Percentiles rank a stretch among this genome's conserved stretches.
phyloP scores from a whole-genome alignment of 2,329 filamentous ascomycete species.

The Claviceps sp. region DNA sequence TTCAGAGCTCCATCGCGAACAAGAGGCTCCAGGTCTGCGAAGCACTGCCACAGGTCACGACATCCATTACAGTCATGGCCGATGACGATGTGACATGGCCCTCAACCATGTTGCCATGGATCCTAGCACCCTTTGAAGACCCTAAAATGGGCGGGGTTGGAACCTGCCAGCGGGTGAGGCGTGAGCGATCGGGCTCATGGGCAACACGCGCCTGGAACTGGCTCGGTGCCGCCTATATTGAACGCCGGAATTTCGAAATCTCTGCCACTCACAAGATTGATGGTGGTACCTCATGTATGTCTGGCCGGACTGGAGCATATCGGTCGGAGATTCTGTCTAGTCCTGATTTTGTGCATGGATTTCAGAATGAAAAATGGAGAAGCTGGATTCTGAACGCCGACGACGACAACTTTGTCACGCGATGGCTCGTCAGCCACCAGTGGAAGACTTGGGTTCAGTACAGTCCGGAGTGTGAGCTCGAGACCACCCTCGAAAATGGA shows the following conservation, averaged over 20 bases:
- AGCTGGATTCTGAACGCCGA: constrained; percentile 87
- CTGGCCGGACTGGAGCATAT: constrained; percentile 85
- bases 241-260: constrained; percentile 92
- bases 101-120: constrained; percentile 72
- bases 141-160: constrained; percentile 75
- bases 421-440: constrained; percentile 83
- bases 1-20: constrained; percentile 76
- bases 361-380: constrained; percentile 83
- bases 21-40: constrained; percentile 90
- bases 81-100: constrained; percentile 96
- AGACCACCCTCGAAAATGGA: constrained; percentile 85
- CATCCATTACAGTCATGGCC: constrained; percentile 78
- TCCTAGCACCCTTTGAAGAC: constrained; percentile 85
- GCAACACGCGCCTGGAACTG: constrained; percentile 66
- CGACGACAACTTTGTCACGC: constrained; percentile 95
- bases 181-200: constrained; percentile 47
- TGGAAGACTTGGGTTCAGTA: constrained; percentile 97
- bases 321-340: constrained; percentile 78
- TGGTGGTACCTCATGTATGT: constrained; percentile 92
- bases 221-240: constrained; percentile 81
- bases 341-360: constrained; percentile 72
- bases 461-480: constrained; percentile 76
- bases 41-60: constrained; percentile 74
- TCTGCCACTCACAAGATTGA: constrained; percentile 91
- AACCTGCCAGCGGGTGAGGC: constrained; percentile 75